These are phyloP conservation scores for Kalmusia sp. DNA, from an alignment of 2,329 filamentous ascomycete species.

Conservation along the genomic window DNA sequence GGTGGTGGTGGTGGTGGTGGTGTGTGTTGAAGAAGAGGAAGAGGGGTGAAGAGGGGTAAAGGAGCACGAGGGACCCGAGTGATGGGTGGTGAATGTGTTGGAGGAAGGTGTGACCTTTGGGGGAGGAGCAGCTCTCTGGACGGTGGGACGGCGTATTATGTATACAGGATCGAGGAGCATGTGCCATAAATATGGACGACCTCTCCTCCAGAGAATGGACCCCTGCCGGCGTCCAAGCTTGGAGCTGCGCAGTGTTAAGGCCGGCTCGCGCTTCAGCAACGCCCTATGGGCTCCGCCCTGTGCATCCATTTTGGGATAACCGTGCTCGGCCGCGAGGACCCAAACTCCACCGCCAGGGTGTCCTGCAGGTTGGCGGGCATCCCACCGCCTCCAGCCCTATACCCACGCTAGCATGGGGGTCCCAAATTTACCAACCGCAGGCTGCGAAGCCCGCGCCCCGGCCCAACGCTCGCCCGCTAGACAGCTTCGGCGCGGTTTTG, in stretches of 20 bases:
- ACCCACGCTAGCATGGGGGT: conserved; percentile 7
- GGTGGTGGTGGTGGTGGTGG: conserved; percentile 29
- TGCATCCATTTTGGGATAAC: conserved; percentile 6
- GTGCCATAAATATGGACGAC: conserved; percentile 35
- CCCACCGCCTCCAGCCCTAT: conserved; percentile 12
- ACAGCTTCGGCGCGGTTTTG: conserved; percentile 4
- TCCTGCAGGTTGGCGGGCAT: conserved; percentile 19
- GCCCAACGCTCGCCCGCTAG: conserved; percentile 5
- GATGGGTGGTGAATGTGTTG: conserved; percentile 34
- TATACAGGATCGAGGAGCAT: conserved; percentile 6
- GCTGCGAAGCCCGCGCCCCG: background rate
- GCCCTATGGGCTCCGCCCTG: conserved; percentile 9
- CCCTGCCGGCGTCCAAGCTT: conserved; percentile 11
- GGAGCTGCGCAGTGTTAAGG: conserved; percentile 16
- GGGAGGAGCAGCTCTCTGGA: background rate
- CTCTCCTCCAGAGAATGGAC: background rate
- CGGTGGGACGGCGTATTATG: conserved; percentile 8
- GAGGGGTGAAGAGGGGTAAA: background rate
- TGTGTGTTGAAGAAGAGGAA: too few species aligned
- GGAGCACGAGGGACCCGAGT: conserved; percentile 16
- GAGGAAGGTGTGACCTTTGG: conserved; percentile 9
- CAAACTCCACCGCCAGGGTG: conserved; percentile 14
- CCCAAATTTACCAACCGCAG: conserved; percentile 7
- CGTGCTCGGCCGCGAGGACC: conserved; percentile 4
- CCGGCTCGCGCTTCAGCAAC: conserved; percentile 9